Conservation (phyloP, 345 rosid genomes). For the Ceriops tagal region DNA sequence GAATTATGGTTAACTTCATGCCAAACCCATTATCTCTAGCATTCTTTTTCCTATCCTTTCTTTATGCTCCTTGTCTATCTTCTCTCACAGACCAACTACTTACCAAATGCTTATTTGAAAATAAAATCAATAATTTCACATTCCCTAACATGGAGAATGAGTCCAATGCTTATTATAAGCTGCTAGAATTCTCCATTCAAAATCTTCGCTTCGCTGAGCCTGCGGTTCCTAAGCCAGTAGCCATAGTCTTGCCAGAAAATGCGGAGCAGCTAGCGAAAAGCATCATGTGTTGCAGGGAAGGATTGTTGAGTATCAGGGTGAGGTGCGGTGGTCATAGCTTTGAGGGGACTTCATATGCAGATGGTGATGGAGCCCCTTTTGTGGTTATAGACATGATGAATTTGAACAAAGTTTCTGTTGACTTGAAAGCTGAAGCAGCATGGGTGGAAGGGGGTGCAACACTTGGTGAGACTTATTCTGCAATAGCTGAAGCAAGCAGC, state of each 20-base stretch:
- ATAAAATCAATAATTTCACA: slow-evolving; percentile 43
- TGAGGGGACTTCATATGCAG: slow-evolving; percentile 21
- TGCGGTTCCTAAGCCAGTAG: slow-evolving; percentile 10
- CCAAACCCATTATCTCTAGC: neutral
- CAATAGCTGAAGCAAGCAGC: slow-evolving; percentile 20
- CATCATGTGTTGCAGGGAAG: slow-evolving; percentile 21
- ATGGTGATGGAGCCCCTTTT: slow-evolving; percentile 6
- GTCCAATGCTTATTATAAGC: slow-evolving; percentile 17
- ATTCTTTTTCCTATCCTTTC: neutral
- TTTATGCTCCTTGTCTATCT: slow-evolving; percentile 1
- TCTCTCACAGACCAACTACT: slow-evolving; percentile 17
- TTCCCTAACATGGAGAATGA: slow-evolving; percentile 26
- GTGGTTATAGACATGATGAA: slow-evolving; percentile 27
- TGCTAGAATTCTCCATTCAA: slow-evolving; percentile 40
- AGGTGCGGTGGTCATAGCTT: slow-evolving; percentile 35
- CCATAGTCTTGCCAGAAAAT: slow-evolving; percentile 22
- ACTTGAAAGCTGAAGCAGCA: slow-evolving; percentile 10
- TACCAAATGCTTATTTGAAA: slow-evolving; percentile 34
- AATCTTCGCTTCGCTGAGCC: slow-evolving; percentile 25
- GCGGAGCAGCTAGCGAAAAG: slow-evolving; percentile 6
- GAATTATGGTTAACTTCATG: slow-evolving; percentile 8
- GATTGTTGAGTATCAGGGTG: slow-evolving; percentile 1
- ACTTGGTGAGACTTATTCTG: slow-evolving; percentile 24
- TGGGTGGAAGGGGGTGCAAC: slow-evolving; percentile 33
- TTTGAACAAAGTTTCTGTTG: slow-evolving; percentile 15